Evolutionary conservation across 371 early-diverging fungal genomes (phyloP), one percentile per base, ranked within the genome.

Genomic region (Mortierella sp.): DNA sequence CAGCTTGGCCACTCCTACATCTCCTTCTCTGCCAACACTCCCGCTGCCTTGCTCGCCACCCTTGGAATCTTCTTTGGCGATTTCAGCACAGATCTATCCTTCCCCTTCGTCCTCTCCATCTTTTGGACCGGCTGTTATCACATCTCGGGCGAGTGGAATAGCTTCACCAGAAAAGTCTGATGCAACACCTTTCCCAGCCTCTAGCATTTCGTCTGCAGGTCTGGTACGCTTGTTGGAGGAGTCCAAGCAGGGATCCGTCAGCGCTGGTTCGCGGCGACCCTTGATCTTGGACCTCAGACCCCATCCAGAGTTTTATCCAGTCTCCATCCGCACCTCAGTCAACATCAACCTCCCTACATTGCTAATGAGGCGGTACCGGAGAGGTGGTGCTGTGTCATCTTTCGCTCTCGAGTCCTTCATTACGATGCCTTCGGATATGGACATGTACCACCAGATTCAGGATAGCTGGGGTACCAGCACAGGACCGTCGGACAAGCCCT

Each of bases 271-370:
- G 50, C 65, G 64, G 12, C n/a, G n/a, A n/a, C 72, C 72, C 40
- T 55, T 71, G 49, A 43, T 71, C 2, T 54, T 71, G 4, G 72
- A 71, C 41, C 60, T 71, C 21, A 52, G 72, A 21, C 49, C 58
- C 17, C 28, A 65, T 16, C 59, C 72, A 0, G 72, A 65, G n/a
- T 65, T 65, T 43, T 60, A 55, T 6, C 72, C 72, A 12, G n/a
- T 63, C 4, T 59, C 74, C 1, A 67, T 73, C 31, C 44, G 40
- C 39, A 46, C 63, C 10, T 86, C 89, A 3, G 62, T 89, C 39
- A 89, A 89, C 67, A 87, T 89, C 47, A 89, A 86, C 57, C 60
- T 89, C 45, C 89, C 89, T 1, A 86, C 89, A 1, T 60, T 89
- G 29, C 50, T 89, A 5, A 84, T 86, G 58, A 86, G 86, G 51